Evolutionary conservation across 176 grass and related monocot genomes (phyloP).

Genomic region (Musa schizocarpa): DNA sequence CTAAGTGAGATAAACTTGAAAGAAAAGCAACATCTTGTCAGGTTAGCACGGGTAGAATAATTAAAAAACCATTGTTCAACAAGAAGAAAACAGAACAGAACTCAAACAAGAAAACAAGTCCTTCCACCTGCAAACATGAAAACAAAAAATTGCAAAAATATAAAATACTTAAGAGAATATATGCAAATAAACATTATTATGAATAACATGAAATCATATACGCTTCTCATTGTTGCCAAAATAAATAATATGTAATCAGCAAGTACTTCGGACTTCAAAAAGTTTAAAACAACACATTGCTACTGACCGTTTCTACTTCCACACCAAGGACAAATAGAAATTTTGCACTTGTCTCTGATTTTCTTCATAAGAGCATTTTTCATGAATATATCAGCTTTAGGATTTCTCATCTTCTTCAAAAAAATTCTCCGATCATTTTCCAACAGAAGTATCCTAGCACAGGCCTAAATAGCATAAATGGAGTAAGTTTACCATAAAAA

Average conservation of each 20-base stretch:
- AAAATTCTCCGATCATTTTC: constrained; percentile 54
- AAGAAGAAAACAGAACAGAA: too few species aligned
- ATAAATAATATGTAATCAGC: too few species aligned
- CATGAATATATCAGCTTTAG: constrained; percentile 41
- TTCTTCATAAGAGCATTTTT: constrained; percentile 65
- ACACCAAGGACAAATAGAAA: constrained; percentile 61
- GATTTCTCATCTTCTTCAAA: constrained; percentile 88
- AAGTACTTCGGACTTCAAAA: neutral
- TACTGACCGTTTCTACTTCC: constrained; percentile 61
- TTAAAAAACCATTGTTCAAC: too few species aligned
- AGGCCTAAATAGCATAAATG: constrained; percentile 39
- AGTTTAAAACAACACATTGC: neutral
- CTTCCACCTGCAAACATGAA: too few species aligned
- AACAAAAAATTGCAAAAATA: too few species aligned
- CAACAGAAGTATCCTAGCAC: constrained; percentile 65
- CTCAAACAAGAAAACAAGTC: too few species aligned
- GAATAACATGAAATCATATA: neutral
- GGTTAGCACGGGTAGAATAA: too few species aligned
- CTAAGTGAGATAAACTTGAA: too few species aligned
- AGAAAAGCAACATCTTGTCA: too few species aligned
- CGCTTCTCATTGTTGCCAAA: neutral
- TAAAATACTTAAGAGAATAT: too few species aligned
- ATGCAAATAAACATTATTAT: too few species aligned
- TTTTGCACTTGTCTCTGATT: constrained; percentile 95
- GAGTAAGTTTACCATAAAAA: neutral